Evolutionary conservation across 495 filamentous ascomycete species (phyloP).

Genomic region (Cryomyces antarcticus): DNA sequence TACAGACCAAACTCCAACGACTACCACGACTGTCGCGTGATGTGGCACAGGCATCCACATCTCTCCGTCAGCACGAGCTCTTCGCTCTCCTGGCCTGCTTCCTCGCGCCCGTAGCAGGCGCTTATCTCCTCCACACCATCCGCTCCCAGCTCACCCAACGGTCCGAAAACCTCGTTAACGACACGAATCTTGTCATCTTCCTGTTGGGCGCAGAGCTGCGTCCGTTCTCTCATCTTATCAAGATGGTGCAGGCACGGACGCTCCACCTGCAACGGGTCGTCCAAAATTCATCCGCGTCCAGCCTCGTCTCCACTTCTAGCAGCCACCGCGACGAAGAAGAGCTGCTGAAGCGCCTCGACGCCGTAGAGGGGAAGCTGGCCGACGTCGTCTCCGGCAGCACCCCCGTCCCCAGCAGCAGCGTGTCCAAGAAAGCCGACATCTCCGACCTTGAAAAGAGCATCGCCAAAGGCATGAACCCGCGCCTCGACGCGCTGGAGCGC

Average conservation of each 20-base stretch:
- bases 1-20: background rate
- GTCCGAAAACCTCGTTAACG: slow-evolving; percentile 39
- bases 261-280: slow-evolving; percentile 66
- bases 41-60: background rate
- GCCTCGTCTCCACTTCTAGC: slow-evolving; percentile 3
- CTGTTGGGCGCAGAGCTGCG: slow-evolving; percentile 70
- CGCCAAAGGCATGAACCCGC: slow-evolving; percentile 45
- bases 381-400: slow-evolving; percentile 16
- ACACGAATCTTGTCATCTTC: slow-evolving; percentile 65
- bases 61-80: slow-evolving; percentile 50
- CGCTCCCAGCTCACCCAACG: slow-evolving; percentile 45
- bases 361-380: slow-evolving; percentile 42
- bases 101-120: slow-evolving; percentile 48
- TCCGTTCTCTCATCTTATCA: slow-evolving; percentile 61
- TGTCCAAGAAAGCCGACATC: slow-evolving; percentile 16
- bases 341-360: slow-evolving; percentile 41
- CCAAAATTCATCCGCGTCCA: slow-evolving; percentile 18
- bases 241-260: slow-evolving; percentile 56
- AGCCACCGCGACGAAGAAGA: slow-evolving; percentile 15
- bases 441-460: slow-evolving; percentile 37
- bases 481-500: slow-evolving; percentile 74
- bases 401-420: slow-evolving; percentile 5
- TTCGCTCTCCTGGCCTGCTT: slow-evolving; percentile 62
- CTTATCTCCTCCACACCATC: slow-evolving; percentile 12
- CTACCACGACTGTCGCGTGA: background rate